Conservation (phyloP, 2,329 filamentous ascomycete species). For the Ophiosphaerella narmari region DNA sequence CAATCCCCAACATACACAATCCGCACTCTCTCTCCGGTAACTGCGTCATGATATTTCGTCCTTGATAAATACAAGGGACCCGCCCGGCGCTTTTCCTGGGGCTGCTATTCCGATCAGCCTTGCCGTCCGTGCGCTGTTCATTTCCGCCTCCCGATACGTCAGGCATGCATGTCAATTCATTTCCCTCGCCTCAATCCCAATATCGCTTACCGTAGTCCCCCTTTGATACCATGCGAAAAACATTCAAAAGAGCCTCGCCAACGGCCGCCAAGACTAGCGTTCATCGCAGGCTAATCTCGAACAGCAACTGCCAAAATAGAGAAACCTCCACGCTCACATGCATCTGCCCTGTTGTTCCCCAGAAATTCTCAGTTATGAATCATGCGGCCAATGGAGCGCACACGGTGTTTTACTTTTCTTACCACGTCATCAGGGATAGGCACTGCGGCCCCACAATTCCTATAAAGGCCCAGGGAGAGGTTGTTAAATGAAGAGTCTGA, state of each 20-base stretch:
- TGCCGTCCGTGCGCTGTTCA: not conserved
- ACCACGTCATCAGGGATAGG: too few species aligned
- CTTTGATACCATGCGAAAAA: not conserved
- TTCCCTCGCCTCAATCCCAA: slow-evolving; percentile 1
- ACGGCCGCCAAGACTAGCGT: slow-evolving; percentile 12
- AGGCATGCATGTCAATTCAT: slow-evolving; percentile 2
- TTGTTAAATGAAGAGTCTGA: too few species aligned
- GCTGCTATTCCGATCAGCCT: not conserved
- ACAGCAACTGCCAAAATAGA: too few species aligned
- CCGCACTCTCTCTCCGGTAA: slow-evolving; percentile 1
- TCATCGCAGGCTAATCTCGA: slow-evolving; percentile 5
- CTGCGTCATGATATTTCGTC: slow-evolving; percentile 2
- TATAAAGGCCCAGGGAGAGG: too few species aligned
- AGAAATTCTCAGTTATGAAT: not conserved
- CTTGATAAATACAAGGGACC: not conserved
- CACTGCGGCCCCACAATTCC: too few species aligned
- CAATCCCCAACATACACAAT: slow-evolving; percentile 2
- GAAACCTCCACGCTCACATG: not conserved
- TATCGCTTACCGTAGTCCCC: slow-evolving; percentile 1
- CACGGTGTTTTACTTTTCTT: too few species aligned
- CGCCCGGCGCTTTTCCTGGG: not conserved
- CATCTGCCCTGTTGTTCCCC: not conserved
- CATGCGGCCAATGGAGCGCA: too few species aligned
- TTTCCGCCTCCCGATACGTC: slow-evolving; percentile 1
- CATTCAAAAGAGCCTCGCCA: slow-evolving; percentile 9